These are phyloP conservation scores for Ophiosphaerella herpotricha DNA, from an alignment of 2,329 filamentous ascomycete species.

Conservation along the genomic window DNA sequence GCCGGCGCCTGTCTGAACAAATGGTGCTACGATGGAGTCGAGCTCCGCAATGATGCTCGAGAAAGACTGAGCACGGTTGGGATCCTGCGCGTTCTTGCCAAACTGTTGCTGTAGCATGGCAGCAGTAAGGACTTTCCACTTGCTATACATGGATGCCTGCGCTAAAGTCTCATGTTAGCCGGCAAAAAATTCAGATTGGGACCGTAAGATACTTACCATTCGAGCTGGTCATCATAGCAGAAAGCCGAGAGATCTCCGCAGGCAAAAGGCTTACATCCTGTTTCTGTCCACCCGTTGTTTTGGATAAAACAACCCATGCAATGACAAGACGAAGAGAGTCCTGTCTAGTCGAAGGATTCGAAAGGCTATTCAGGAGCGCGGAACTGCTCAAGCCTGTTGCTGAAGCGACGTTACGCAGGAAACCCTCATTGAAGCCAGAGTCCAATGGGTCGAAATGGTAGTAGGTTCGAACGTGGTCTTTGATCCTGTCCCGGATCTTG, in stretches of 20 bases:
- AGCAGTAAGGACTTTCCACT: slow-evolving; percentile 32
- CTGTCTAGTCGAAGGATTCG: slow-evolving; percentile 12
- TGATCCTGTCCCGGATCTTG: slow-evolving; percentile 31
- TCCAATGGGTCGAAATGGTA: slow-evolving; percentile 15
- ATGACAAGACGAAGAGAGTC: slow-evolving; percentile 21
- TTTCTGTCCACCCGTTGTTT: slow-evolving; percentile 11
- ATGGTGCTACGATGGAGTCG: slow-evolving; percentile 28
- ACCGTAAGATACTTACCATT: neutral
- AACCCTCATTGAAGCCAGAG: slow-evolving; percentile 6
- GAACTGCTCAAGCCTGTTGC: slow-evolving; percentile 12
- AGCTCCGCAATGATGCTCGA: slow-evolving; percentile 14
- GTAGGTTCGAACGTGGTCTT: slow-evolving; percentile 28
- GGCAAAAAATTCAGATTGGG: neutral
- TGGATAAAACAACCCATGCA: slow-evolving; percentile 21
- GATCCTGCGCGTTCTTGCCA: slow-evolving; percentile 6
- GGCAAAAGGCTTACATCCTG: slow-evolving; percentile 20
- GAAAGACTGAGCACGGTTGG: slow-evolving; percentile 8
- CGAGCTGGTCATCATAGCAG: neutral
- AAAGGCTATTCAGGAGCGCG: slow-evolving; percentile 3
- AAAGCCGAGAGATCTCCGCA: slow-evolving; percentile 8
- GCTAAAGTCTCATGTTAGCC: slow-evolving; percentile 5
- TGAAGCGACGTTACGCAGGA: slow-evolving; percentile 10
- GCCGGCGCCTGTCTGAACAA: slow-evolving; percentile 18
- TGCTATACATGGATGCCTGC: slow-evolving; percentile 20
- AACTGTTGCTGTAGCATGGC: slow-evolving; percentile 17